Evolutionary conservation across 2,329 filamentous ascomycete species (phyloP).

Genomic region (Cercospora berteroae): DNA sequence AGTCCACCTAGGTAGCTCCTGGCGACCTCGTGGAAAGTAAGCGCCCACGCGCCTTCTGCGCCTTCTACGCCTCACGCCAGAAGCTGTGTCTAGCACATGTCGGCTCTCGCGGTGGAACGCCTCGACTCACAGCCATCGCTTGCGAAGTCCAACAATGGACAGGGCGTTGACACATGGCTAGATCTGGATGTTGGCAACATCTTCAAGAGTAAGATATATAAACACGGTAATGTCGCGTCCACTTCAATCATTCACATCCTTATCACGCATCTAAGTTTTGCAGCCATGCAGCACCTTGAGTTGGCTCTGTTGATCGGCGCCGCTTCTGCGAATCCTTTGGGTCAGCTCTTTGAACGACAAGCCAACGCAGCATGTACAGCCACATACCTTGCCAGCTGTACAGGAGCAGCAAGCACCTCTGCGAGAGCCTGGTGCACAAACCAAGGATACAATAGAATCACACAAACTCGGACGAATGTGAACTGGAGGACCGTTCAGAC

Average conservation of each 20-base stretch:
- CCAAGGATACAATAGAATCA: not conserved
- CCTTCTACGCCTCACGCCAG: not conserved
- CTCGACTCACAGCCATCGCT: not conserved
- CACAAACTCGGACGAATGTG: not conserved
- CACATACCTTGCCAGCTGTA: slow-evolving; percentile 6
- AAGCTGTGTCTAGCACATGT: not conserved
- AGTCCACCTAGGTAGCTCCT: no score
- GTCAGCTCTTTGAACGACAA: slow-evolving; percentile 3
- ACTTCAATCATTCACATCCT: not conserved
- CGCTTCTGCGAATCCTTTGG: slow-evolving; percentile 2
- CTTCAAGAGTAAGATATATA: not conserved
- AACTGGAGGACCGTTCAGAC: not conserved
- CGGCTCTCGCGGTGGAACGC: not conserved
- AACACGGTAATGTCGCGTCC: not conserved
- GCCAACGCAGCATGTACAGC: slow-evolving; percentile 1
- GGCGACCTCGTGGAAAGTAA: not conserved
- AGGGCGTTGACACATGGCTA: not conserved
- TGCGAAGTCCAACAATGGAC: not conserved
- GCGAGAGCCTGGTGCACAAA: slow-evolving; percentile 3
- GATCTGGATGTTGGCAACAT: not conserved
- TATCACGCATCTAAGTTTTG: not conserved
- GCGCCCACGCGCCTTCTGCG: not conserved
- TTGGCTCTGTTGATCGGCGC: not conserved
- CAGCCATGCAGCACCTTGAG: not conserved
- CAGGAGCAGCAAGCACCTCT: not conserved